phyloP scores from a whole-genome alignment of 2,329 filamentous ascomycete genomes.

The Talaromyces sp. region DNA sequence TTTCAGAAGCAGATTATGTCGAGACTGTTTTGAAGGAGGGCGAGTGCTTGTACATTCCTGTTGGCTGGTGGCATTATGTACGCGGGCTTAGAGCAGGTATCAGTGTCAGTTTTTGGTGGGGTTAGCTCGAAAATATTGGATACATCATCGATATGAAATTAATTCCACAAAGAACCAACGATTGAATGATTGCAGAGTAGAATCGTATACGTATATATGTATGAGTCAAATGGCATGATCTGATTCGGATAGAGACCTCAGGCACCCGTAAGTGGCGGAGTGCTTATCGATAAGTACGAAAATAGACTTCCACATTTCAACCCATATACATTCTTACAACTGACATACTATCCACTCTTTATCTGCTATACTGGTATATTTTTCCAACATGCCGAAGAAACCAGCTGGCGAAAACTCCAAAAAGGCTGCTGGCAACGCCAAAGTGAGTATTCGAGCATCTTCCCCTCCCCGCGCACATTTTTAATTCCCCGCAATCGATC shows the following conservation, averaged over 20 bases:
- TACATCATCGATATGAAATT: neutral
- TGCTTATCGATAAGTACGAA: conserved; percentile 12
- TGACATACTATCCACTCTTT: neutral
- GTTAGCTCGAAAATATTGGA: conserved; percentile 37
- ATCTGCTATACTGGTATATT: neutral
- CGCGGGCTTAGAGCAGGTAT: conserved; percentile 80
- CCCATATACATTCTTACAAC: neutral
- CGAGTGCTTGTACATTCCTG: conserved; percentile 82
- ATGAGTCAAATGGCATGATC: neutral
- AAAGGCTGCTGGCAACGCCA: conserved; percentile 82
- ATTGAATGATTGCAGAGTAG: neutral
- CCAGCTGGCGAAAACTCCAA: conserved; percentile 72
- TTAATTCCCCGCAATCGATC: conserved; percentile 17
- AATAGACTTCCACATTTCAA: neutral
- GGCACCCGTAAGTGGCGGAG: conserved; percentile 1
- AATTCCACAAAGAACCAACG: neutral
- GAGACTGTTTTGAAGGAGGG: conserved; percentile 77
- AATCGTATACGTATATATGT: neutral
- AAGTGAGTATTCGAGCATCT: conserved; percentile 31
- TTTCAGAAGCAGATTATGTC: conserved; percentile 61
- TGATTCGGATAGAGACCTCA: neutral
- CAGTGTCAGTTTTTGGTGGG: conserved; percentile 98
- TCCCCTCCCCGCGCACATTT: conserved; percentile 20
- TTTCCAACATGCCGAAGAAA: conserved; percentile 67
- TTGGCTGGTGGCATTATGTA: conserved; percentile 99